phyloP scores from a whole-genome alignment of 805 yeast species.

The Nakazawaea ernobii region DNA sequence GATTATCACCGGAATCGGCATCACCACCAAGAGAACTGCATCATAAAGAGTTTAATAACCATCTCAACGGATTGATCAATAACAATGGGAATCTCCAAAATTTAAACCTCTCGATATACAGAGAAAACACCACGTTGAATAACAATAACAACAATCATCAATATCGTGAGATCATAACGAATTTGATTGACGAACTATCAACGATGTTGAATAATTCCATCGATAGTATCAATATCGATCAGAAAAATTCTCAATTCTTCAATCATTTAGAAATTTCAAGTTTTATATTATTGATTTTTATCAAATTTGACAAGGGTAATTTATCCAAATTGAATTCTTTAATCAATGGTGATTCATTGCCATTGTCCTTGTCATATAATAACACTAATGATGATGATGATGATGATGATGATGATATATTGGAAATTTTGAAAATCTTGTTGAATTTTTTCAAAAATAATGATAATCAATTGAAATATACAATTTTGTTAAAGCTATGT shows the following conservation, averaged over 20 bases:
- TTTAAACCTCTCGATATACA: too few species aligned
- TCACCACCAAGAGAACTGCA: background rate
- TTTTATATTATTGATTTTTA: background rate
- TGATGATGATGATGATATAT: too few species aligned
- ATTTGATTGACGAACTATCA: background rate
- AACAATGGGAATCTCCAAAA: background rate
- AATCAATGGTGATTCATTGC: background rate
- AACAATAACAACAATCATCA: too few species aligned
- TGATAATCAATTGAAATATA: background rate
- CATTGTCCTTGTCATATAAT: too few species aligned
- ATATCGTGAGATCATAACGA: too few species aligned
- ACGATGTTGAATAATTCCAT: background rate
- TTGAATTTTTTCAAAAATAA: background rate
- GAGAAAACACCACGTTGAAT: too few species aligned
- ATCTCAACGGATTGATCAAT: constrained; percentile 2
- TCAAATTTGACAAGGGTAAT: constrained; percentile 3
- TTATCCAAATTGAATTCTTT: background rate
- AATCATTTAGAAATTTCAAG: constrained; percentile 8
- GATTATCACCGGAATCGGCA: background rate
- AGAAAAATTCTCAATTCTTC: background rate
- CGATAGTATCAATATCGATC: background rate
- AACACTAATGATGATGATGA: too few species aligned
- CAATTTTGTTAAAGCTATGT: background rate
- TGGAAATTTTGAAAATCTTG: too few species aligned
- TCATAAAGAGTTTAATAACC: background rate